Percentiles rank a stretch among this genome's conserved stretches.
These are phyloP conservation scores for Boletus sp. DNA, from an alignment of 768 basidiomycete genomes.

Conservation along the genomic window DNA sequence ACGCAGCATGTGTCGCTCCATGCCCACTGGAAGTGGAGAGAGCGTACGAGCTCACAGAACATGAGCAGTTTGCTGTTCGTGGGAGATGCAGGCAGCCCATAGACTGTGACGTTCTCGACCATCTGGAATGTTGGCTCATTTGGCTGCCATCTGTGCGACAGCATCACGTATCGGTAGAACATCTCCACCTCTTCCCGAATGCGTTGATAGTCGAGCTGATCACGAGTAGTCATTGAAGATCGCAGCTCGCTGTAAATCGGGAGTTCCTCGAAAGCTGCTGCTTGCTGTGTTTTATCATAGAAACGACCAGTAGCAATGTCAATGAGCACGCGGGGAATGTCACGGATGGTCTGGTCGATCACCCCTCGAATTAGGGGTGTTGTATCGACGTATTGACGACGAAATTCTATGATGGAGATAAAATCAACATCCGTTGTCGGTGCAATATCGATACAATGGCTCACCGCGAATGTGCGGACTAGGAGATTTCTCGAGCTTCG, in stretches of 20 bases:
- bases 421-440: not conserved
- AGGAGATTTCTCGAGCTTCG: no score
- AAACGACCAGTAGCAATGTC: not conserved
- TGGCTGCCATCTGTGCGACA: not conserved
- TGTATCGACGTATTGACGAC: not conserved
- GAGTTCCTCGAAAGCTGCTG: not conserved
- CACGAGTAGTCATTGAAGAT: not conserved
- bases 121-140: not conserved
- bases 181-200: not conserved
- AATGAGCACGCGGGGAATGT: not conserved
- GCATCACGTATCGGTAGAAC: not conserved
- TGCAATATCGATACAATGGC: not conserved
- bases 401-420: not conserved
- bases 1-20: not conserved
- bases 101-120: not conserved
- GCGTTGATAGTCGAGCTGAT: not conserved
- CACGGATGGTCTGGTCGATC: not conserved
- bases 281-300: not conserved
- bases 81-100: not conserved
- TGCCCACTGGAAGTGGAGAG: not conserved
- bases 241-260: not conserved
- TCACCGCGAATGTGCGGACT: not conserved
- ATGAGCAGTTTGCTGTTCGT: not conserved
- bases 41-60: not conserved
- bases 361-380: not conserved